A percentile compares a stretch with the other conserved stretches of the same genome.
Evolutionary conservation across 768 basidiomycete genomes (phyloP).

Genomic region (Psilocybe subaeruginosa): DNA sequence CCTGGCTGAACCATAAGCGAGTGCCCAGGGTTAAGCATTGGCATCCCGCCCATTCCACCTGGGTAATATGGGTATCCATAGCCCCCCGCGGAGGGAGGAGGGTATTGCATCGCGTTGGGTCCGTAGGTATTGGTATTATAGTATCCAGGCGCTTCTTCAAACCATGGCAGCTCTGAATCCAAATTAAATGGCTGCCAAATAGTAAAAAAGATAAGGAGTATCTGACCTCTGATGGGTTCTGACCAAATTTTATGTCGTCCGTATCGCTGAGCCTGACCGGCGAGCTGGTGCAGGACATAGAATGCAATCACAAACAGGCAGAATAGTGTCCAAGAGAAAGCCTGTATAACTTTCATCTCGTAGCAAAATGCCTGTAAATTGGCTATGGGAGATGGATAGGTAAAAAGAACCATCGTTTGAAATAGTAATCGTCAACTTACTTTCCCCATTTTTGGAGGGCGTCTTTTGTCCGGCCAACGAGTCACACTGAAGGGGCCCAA

Average conservation of each 20-base stretch:
- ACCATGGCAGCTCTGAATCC: slow-evolving; percentile 70
- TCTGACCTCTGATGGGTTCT: slow-evolving; percentile 56
- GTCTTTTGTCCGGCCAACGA: slow-evolving; percentile 41
- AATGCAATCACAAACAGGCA: slow-evolving; percentile 49
- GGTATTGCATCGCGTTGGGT: slow-evolving; percentile 30
- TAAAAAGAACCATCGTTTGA: background rate
- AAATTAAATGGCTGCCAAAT: background rate
- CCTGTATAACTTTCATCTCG: slow-evolving; percentile 79
- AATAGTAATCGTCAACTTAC: slow-evolving; percentile 37
- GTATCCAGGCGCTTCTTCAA: slow-evolving; percentile 70
- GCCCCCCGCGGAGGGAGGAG: slow-evolving; percentile 35
- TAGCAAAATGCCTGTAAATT: slow-evolving; percentile 64
- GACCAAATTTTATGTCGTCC: slow-evolving; percentile 59
- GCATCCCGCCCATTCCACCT: slow-evolving; percentile 19
- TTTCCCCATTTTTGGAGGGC: slow-evolving; percentile 55
- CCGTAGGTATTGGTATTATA: slow-evolving; percentile 42
- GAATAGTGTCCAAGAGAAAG: slow-evolving; percentile 79
- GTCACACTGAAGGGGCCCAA: slow-evolving; percentile 67
- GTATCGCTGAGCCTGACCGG: slow-evolving; percentile 54
- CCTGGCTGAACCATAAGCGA: slow-evolving; percentile 73
- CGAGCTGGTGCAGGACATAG: slow-evolving; percentile 57
- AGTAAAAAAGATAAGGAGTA: background rate
- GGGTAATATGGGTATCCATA: slow-evolving; percentile 25
- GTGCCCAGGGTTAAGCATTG: slow-evolving; percentile 48
- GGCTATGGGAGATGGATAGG: slow-evolving; percentile 40